Base-by-base conservation (phyloP, 352 stramenopile genomes). In the Chrysophaeum taylorii region DNA sequence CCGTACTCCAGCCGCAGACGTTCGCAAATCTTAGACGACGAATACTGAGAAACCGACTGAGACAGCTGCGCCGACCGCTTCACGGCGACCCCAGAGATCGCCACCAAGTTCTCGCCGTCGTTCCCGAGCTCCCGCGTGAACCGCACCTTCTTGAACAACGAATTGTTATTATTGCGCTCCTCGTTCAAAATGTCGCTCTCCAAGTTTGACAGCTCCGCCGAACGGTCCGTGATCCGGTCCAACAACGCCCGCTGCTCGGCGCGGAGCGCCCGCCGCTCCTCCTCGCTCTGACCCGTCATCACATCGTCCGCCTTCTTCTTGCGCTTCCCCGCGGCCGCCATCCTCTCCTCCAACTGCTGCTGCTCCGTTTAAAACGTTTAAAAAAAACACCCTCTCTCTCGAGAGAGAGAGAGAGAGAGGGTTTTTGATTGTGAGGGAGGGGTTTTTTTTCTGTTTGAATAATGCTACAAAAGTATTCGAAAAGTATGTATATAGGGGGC, bases 81-180 rank as follows among this genome's bases (percentile, higher is more conserved):
- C 45, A 54, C 52, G 9, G 52, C 52, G n/a, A n/a, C 18, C 52
- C 39, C 52, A 31, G 52, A 36, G 27, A 63, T 9, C n/a, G 5
- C 7, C 5, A 63, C 52, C 9, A 63, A 15, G 52, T 31, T 63
- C 27, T 63, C 52, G 25, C 52, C 52, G 33, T 63, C 52, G 52
- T 35, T 63, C 27, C 12, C 52, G 27, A 63, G 36, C 52, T 63
- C 52, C 9, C 52, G 52, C 2, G 12, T 63, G 33, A 41, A 63
- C 7, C 52, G 25, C 15, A 63, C 52, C 52, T 63, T 63, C 23
- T 63, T 63, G 52, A 63, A 63, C 27, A 63, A 31, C 9, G 21
- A 12, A 31, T 63, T 63, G 52, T 63, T 63, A 2, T 7, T n/a
- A 31, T 36, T 39, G 27, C 52, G 29, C 52, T 63, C 27, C 27